Evolutionary conservation across 2,329 filamentous ascomycete species (phyloP).

Genomic region (Thermoascus crustaceus): DNA sequence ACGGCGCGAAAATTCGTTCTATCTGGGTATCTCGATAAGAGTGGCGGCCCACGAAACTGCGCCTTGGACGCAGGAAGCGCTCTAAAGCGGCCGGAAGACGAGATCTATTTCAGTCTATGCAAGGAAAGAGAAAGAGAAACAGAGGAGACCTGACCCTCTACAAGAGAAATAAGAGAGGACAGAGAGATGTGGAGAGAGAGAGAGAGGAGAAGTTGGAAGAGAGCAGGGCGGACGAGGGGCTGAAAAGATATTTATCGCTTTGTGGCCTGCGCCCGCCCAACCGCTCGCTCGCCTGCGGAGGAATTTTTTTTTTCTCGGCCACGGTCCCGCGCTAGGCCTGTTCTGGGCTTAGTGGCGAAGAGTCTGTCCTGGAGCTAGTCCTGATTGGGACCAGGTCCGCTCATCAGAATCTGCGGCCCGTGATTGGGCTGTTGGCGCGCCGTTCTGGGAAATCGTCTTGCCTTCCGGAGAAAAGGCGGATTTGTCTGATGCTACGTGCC

Average conservation of each 20-base stretch:
- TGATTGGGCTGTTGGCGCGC: not conserved
- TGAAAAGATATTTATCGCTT: conserved; percentile 31
- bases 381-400: conserved; percentile 14
- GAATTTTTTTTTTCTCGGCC: conserved; percentile 14
- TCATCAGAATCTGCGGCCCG: conserved; percentile 3
- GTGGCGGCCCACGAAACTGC: conserved; percentile 23
- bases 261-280: conserved; percentile 21
- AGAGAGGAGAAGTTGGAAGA: conserved; percentile 12
- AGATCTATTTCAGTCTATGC: conserved; percentile 28
- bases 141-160: conserved; percentile 7
- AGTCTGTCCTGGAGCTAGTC: conserved; percentile 13
- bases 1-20: conserved; percentile 19
- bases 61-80: conserved; percentile 28
- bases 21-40: conserved; percentile 32
- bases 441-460: conserved; percentile 1
- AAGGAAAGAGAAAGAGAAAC: conserved; percentile 18
- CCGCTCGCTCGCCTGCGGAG: conserved; percentile 3
- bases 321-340: conserved; percentile 18
- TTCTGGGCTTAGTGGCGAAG: conserved; percentile 11
- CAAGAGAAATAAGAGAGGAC: conserved; percentile 6
- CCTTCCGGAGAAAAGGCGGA: not conserved
- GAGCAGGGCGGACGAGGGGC: conserved; percentile 8
- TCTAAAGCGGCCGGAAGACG: conserved; percentile 21
- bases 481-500: not conserved
- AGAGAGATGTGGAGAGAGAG: conserved; percentile 16